These are phyloP conservation scores for Galerina sulciceps DNA, from an alignment of 768 basidiomycete genomes.

Conservation along the genomic window DNA sequence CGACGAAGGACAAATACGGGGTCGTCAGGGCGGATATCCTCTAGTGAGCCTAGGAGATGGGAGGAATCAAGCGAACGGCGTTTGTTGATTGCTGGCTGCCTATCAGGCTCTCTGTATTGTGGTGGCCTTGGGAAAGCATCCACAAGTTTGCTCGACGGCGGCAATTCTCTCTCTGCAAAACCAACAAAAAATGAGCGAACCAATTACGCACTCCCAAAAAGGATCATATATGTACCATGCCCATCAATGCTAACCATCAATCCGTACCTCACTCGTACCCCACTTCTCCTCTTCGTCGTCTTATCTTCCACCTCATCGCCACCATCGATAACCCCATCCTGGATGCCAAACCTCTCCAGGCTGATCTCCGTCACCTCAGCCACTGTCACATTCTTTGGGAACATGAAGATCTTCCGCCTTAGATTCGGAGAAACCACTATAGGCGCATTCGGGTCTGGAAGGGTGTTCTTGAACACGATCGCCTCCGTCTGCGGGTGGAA, in stretches of 20 bases:
- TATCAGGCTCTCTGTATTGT: constrained; percentile 63
- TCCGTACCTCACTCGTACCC: constrained; percentile 81
- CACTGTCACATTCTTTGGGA: constrained; percentile 94
- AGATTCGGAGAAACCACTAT: constrained; percentile 61
- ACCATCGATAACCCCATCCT: constrained; percentile 97
- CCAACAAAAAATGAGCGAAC: not conserved
- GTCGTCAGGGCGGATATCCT: constrained; percentile 82
- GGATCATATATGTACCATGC: constrained; percentile 57
- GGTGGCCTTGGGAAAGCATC: constrained; percentile 84
- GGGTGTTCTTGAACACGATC: constrained; percentile 83
- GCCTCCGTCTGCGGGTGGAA: constrained; percentile 95
- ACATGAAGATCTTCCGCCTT: constrained; percentile 83
- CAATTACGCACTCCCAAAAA: constrained; percentile 6
- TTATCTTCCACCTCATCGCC: constrained; percentile 99
- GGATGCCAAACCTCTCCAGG: constrained; percentile 91
- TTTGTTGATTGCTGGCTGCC: constrained; percentile 63
- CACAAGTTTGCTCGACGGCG: constrained; percentile 81
- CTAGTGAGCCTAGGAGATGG: constrained; percentile 65
- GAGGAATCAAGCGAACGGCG: constrained; percentile 88
- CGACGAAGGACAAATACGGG: constrained; percentile 91
- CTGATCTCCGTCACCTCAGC: constrained; percentile 95
- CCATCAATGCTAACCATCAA: constrained; percentile 63
- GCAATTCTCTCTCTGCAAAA: constrained; percentile 71
- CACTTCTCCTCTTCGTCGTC: constrained; percentile 77
- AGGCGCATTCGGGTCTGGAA: constrained; percentile 56